phyloP scores from a whole-genome alignment of 2,329 filamentous ascomycete species.

The Penicillium sp. region DNA sequence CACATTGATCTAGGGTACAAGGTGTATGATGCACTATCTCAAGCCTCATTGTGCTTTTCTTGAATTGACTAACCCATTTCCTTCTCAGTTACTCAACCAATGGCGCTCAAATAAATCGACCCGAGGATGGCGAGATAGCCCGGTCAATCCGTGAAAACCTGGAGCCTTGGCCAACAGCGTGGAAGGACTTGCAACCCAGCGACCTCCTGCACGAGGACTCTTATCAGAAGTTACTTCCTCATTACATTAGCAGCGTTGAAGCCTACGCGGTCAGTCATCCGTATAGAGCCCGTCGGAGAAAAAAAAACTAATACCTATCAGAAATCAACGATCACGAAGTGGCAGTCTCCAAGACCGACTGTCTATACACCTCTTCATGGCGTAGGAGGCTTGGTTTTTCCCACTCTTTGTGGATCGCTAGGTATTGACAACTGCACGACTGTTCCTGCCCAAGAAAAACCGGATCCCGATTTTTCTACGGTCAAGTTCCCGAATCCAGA shows the following conservation, averaged over 20 bases:
- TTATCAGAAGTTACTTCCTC: slow-evolving; percentile 28
- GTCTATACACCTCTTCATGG: slow-evolving; percentile 46
- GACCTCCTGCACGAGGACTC: slow-evolving; percentile 27
- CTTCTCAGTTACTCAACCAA: slow-evolving; percentile 56
- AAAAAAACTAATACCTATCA: slow-evolving; percentile 20
- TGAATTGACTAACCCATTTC: slow-evolving; percentile 20
- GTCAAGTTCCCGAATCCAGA: slow-evolving; percentile 66
- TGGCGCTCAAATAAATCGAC: slow-evolving; percentile 64
- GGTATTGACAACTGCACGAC: slow-evolving; percentile 34
- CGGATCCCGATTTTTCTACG: slow-evolving; percentile 63
- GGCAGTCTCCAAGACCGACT: slow-evolving; percentile 31
- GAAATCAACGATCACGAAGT: slow-evolving; percentile 33
- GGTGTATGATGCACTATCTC: slow-evolving; percentile 41
- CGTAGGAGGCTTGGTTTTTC: slow-evolving; percentile 38
- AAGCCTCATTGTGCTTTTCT: not conserved
- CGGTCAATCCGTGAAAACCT: slow-evolving; percentile 56
- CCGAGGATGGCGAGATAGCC: slow-evolving; percentile 59
- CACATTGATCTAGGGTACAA: slow-evolving; percentile 54
- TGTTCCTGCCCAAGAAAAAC: slow-evolving; percentile 51
- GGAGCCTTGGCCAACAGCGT: slow-evolving; percentile 47
- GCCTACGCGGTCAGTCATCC: slow-evolving; percentile 30
- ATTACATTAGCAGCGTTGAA: slow-evolving; percentile 31
- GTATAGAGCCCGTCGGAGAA: not conserved
- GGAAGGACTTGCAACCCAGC: slow-evolving; percentile 48
- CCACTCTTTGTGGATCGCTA: slow-evolving; percentile 32